Conservation (phyloP, 2,329 filamentous ascomycete genomes). For the Cryphonectria japonica region DNA sequence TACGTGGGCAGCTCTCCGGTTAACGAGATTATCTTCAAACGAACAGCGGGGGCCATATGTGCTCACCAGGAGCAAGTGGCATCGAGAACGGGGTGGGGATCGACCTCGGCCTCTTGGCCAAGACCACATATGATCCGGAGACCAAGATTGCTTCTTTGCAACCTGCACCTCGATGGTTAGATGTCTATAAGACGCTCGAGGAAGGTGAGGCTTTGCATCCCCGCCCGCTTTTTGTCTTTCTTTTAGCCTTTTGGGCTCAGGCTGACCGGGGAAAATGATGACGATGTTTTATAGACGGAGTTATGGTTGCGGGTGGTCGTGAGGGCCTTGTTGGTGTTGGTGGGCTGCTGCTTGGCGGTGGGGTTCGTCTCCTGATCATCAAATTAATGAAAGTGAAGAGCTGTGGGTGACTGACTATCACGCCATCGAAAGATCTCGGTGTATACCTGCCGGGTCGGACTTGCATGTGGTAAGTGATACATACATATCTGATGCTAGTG, state of each 20-base stretch:
- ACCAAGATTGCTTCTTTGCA: conserved; percentile 10
- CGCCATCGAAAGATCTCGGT: not conserved
- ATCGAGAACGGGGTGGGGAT: conserved; percentile 10
- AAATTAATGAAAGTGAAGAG: not conserved
- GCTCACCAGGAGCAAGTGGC: not conserved
- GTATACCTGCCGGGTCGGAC: conserved; percentile 7
- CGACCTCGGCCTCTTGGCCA: conserved; percentile 12
- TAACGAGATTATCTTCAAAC: not conserved
- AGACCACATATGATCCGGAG: not conserved
- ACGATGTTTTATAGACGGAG: not conserved
- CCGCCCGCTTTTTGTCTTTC: not conserved
- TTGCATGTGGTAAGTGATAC: conserved; percentile 10
- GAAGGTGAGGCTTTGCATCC: not conserved
- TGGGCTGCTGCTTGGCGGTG: conserved; percentile 13
- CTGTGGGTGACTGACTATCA: not conserved
- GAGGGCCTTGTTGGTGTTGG: conserved; percentile 13
- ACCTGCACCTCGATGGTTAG: conserved; percentile 5
- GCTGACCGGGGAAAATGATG: not conserved
- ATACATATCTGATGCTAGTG: too few species aligned
- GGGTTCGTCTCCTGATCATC: conserved; percentile 1
- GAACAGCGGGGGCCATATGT: conserved; percentile 15
- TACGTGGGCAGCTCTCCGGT: not conserved
- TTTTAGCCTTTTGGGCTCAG: not conserved
- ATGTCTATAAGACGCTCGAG: conserved; percentile 16
- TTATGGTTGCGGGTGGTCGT: conserved; percentile 13